phyloP scores from a whole-genome alignment of 2,329 filamentous ascomycete genomes.

The Lasiodiplodia gonubiensis region DNA sequence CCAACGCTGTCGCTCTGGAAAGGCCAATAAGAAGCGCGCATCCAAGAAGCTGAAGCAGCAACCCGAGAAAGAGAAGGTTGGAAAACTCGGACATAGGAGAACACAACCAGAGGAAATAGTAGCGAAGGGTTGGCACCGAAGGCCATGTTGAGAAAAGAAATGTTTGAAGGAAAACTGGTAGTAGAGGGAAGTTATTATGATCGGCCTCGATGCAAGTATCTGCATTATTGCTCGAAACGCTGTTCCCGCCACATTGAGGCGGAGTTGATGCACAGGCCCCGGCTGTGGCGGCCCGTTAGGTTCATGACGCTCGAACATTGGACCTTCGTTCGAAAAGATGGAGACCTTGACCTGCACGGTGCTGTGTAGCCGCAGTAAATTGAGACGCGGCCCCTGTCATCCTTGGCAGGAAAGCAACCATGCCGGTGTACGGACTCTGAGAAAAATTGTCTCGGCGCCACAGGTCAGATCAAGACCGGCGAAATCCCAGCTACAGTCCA shows the following conservation, averaged over 20 bases:
- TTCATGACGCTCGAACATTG: background rate
- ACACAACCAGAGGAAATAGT: background rate
- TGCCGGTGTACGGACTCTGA: background rate
- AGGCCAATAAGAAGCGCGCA: constrained; percentile 13
- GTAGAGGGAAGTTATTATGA: constrained; percentile 13
- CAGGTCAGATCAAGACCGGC: background rate
- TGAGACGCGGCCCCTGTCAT: background rate
- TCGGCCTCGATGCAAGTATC: constrained; percentile 12
- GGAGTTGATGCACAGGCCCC: background rate
- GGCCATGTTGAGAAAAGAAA: constrained; percentile 1
- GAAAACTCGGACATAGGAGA: constrained; percentile 17
- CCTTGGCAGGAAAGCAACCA: background rate
- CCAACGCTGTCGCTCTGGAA: constrained; percentile 27
- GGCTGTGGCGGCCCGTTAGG: constrained; percentile 2
- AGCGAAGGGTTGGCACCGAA: constrained; percentile 7
- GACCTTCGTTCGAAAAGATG: constrained; percentile 7
- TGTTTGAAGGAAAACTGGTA: background rate
- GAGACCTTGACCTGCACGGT: background rate
- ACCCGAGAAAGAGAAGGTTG: background rate
- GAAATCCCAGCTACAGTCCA: background rate
- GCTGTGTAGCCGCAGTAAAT: background rate
- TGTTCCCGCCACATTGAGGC: background rate
- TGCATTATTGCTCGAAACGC: background rate
- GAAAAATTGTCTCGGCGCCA: background rate
- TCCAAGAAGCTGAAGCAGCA: constrained; percentile 9